These are phyloP conservation scores for Diaporthe sp. DNA, from an alignment of 2,329 filamentous ascomycete genomes.

Conservation along the genomic window DNA sequence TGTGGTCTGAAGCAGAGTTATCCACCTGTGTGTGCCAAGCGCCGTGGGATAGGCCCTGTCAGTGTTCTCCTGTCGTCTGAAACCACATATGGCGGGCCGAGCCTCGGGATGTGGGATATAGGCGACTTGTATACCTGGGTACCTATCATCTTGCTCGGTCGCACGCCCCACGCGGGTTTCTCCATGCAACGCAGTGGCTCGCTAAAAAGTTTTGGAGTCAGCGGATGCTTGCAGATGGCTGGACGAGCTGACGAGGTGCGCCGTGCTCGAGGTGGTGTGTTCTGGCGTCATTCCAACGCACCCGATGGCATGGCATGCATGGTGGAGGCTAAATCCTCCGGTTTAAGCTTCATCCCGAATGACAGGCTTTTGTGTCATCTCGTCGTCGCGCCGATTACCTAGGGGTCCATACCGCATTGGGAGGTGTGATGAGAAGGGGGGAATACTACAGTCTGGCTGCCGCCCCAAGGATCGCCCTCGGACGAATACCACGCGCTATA, in stretches of 20 bases:
- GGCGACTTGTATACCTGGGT: background rate
- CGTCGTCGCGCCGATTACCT: constrained; percentile 13
- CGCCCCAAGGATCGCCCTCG: background rate
- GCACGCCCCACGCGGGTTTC: background rate
- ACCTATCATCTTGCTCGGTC: background rate
- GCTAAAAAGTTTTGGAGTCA: background rate
- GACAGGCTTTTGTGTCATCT: constrained; percentile 24
- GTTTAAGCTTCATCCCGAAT: constrained; percentile 29
- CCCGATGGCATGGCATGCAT: background rate
- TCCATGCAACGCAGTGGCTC: background rate
- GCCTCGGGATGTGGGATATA: constrained; percentile 27
- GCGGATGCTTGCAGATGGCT: background rate
- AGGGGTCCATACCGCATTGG: constrained; percentile 23
- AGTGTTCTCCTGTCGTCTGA: constrained; percentile 20
- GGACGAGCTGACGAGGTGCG: background rate
- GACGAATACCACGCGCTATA: constrained; percentile 6
- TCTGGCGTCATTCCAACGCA: constrained; percentile 14
- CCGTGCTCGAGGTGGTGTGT: background rate
- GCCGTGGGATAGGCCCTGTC: constrained; percentile 9
- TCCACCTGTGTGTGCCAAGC: constrained; percentile 14
- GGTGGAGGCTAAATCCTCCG: constrained; percentile 1
- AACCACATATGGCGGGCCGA: constrained; percentile 7
- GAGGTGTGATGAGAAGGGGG: constrained; percentile 13
- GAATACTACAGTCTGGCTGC: background rate
- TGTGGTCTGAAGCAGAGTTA: constrained; percentile 13